These are phyloP conservation scores for Colletotrichum sp. DNA, from an alignment of 2,329 filamentous ascomycete genomes.

Conservation along the genomic window DNA sequence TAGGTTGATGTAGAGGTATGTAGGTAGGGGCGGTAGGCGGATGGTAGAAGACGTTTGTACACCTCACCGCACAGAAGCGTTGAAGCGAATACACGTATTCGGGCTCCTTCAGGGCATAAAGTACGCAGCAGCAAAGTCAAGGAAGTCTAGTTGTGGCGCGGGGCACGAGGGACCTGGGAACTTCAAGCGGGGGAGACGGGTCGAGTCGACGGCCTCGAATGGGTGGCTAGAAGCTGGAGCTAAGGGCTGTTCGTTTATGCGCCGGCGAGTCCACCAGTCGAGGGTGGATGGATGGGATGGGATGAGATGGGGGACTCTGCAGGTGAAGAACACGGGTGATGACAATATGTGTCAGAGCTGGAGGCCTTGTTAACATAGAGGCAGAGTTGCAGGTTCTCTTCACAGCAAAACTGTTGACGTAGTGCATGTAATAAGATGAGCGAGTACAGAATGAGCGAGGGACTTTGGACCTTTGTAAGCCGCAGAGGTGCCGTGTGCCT, in stretches of 20 bases:
- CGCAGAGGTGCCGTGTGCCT: background rate
- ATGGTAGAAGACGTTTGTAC: background rate
- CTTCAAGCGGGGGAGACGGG: background rate
- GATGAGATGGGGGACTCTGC: background rate
- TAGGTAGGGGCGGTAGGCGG: background rate
- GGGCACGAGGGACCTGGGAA: slow-evolving; percentile 3
- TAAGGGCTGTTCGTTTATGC: slow-evolving; percentile 15
- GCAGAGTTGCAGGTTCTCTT: background rate
- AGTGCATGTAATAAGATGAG: background rate
- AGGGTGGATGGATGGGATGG: background rate
- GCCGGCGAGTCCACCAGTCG: background rate
- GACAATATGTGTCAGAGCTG: background rate
- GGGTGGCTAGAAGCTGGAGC: slow-evolving; percentile 7
- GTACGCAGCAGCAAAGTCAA: background rate
- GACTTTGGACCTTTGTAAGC: background rate
- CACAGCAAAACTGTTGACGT: background rate
- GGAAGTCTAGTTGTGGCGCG: slow-evolving; percentile 3
- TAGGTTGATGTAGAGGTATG: background rate
- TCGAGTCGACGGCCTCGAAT: background rate
- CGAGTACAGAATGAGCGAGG: background rate
- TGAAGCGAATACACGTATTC: slow-evolving; percentile 12
- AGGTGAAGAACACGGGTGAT: background rate
- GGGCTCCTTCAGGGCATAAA: background rate
- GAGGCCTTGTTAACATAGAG: background rate
- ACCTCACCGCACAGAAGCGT: slow-evolving; percentile 4